Base-by-base conservation (phyloP, 2,329 filamentous ascomycete species). In the Alternaria rosae region DNA sequence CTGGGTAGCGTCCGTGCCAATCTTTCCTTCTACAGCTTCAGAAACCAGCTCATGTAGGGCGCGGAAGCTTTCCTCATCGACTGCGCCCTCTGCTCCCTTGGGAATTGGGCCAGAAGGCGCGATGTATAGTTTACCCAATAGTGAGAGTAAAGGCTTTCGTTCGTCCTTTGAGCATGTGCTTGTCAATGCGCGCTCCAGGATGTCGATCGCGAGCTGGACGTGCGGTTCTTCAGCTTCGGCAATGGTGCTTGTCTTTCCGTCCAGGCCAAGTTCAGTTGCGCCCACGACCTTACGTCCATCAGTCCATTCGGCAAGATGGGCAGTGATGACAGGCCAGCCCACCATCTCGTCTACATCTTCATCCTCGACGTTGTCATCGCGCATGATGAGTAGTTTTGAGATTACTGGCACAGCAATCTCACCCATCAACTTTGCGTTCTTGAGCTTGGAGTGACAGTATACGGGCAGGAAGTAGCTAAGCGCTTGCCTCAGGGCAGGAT, bases 381-480 rank as follows among this genome's bases (percentile, higher is more conserved):
- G 83, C 28, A 85, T 80, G 41, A 84, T 80, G 56, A 85, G 74
- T 0, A 97, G 86, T 12, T 90, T 88, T 66, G 93, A 90, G 10
- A 98, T 82, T 0, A 93, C 88, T 25, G 91, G 87, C 3, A 94
- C 86, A 0, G 91, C 87, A 20, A 97, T 87, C 17, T 84, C 82
- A 7, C 89, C 88, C 91, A 98, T 93, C 32, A 93, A 85, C 26
- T 91, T 87, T 66, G 95, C 93, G 73, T 97, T 97, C 66, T 92
- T 91, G 5, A 89, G 79, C 4, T 92, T 87, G 8, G 91, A 94
- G 79, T 94, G 97, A 78, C 92, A 95, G 82, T 96, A 98, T 0
- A 97, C 94, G 0, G 94, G 94, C 35, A 98, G 83, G 85, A 97
- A 97, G 79, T 98, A 98, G 68, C 92, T 93, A 56, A 98, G 84